A percentile compares a stretch with the other conserved stretches of the same genome.
These are phyloP conservation scores for Hortiboletus campestris DNA, from an alignment of 768 basidiomycete species.

Conservation along the genomic window DNA sequence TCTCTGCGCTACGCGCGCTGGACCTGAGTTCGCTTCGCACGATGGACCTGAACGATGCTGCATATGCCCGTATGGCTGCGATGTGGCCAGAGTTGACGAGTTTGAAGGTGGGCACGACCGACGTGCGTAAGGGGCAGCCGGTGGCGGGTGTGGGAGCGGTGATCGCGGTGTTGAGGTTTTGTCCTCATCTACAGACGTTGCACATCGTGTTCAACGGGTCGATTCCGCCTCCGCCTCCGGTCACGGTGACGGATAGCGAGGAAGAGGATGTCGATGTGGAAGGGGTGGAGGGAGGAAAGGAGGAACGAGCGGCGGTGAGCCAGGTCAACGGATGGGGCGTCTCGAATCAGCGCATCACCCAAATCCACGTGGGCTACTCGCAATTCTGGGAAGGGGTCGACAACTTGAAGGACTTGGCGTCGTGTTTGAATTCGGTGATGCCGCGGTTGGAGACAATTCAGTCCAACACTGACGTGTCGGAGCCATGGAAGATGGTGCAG, in stretches of 20 bases:
- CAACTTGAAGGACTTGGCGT: not conserved
- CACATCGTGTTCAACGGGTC: slow-evolving; percentile 17
- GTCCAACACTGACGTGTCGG: not conserved
- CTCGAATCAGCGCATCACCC: slow-evolving; percentile 8
- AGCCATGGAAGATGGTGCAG: not conserved
- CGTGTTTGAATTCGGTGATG: slow-evolving; percentile 14
- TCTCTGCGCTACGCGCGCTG: slow-evolving; percentile 5
- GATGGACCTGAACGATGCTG: slow-evolving; percentile 7
- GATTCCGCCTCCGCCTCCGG: not conserved
- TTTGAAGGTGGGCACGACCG: slow-evolving; percentile 8
- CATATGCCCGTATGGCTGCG: slow-evolving; percentile 6
- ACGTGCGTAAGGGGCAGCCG: not conserved
- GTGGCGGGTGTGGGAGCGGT: slow-evolving; percentile 14
- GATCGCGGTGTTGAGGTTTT: slow-evolving; percentile 10
- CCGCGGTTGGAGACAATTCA: slow-evolving; percentile 4
- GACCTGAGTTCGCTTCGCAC: slow-evolving; percentile 14
- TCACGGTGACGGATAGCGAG: no score
- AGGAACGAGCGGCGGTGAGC: not conserved
- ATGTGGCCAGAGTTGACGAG: slow-evolving; percentile 10
- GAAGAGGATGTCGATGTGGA: no score
- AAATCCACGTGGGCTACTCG: slow-evolving; percentile 15
- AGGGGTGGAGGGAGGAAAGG: not conserved
- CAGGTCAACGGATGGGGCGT: not conserved
- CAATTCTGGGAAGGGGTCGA: not conserved
- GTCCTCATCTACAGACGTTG: slow-evolving; percentile 10